Base-by-base conservation (phyloP, 495 filamentous ascomycete species). In the Penicillium bialowiezense region DNA sequence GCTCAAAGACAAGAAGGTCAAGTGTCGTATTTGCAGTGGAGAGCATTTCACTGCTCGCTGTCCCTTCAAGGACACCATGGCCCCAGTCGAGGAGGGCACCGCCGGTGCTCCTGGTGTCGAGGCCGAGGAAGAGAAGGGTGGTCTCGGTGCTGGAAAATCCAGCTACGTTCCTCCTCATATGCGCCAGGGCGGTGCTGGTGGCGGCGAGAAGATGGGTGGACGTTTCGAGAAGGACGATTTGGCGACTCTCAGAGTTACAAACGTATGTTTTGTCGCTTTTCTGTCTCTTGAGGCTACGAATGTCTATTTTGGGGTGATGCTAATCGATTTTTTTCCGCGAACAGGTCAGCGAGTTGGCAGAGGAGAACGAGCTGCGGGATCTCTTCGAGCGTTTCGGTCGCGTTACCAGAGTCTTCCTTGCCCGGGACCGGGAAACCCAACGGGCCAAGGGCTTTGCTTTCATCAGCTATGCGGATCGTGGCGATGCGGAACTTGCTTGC, bases 1-100 rank as follows among this genome's bases (percentile, higher is more conserved):
- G 78, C 78, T 97, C 50, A 96, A 92, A 84, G 89, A 96, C 73
- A 96, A 96, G 82, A 96, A 96, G 80, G 95, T 98, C 74, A 97
- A 97, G 80, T 98, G 93, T 73, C 85, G 93, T 76, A 97, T 98
- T 65, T 98, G 93, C 74, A 87, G 84, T 68, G 93, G 95, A 57
- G 95, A 97, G 75, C 93, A 98, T 79, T 98, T 96, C 76, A 98
- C 93, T 3, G 90, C 92, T 23, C 83, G 92, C 62, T 98, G 80
- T 86, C 91, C 86, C 20, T 90, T 87, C 72, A 89, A 89, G 72
- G 86, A 88, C 60, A 90, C 86, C 35, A 86, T 90, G 77, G 85
- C 86, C 9, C 86, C 86, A 1, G 78, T 88, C 49, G 86, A 87
- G 41, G 86, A 87, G 62, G 63, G 73, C 6, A 72, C 76, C 12